Conservation (phyloP, 2,329 filamentous ascomycete genomes). For the Ophiostoma australiae region DNA sequence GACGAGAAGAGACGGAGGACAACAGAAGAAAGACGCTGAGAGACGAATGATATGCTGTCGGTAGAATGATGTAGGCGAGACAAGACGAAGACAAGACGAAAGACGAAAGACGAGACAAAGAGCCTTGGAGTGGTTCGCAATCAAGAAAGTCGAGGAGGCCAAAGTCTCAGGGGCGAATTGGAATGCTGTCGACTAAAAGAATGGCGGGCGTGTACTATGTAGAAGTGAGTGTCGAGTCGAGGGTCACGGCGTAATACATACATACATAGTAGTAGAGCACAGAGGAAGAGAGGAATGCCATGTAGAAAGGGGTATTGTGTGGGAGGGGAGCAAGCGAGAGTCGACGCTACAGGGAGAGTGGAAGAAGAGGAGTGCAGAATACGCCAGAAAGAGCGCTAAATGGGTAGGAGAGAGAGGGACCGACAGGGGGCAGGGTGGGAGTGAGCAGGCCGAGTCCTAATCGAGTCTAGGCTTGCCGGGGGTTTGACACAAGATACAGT, state of each 20-base stretch:
- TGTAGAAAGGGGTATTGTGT: constrained; percentile 10
- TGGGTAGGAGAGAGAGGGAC: not conserved
- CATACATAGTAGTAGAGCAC: not conserved
- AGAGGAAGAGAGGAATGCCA: not conserved
- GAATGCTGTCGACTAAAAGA: not conserved
- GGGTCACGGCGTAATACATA: not conserved
- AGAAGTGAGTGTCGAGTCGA: not conserved
- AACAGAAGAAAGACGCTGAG: not conserved
- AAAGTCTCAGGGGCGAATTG: constrained; percentile 2
- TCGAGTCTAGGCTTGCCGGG: constrained; percentile 10
- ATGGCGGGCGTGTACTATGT: not conserved
- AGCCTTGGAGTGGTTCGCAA: not conserved
- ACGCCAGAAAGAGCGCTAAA: not conserved
- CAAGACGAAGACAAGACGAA: not conserved
- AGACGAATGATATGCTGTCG: not conserved
- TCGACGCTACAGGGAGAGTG: not conserved
- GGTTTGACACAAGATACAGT: constrained; percentile 12
- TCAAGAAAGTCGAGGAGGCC: not conserved
- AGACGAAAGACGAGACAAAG: not conserved
- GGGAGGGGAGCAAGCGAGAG: not conserved
- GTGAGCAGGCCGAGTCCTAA: not conserved
- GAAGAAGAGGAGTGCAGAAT: not conserved
- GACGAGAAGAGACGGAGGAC: not conserved
- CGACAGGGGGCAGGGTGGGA: constrained; percentile 12
- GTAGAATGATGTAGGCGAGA: not conserved